Percentiles rank a stretch among this genome's conserved stretches.
phyloP scores from a whole-genome alignment of 495 filamentous ascomycete genomes.

The Amphirosellinia nigrospora region DNA sequence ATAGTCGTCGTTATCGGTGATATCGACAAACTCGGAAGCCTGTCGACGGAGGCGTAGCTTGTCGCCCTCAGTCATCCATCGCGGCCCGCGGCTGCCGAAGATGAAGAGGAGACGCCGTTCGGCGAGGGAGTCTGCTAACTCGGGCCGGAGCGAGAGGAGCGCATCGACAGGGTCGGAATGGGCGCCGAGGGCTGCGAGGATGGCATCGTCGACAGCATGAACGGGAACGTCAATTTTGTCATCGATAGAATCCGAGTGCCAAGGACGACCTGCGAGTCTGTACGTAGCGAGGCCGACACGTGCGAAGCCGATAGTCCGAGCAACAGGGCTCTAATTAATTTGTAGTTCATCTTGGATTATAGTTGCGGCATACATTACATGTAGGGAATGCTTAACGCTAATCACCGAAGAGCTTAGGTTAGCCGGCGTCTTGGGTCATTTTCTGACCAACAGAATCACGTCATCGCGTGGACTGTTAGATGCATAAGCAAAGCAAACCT shows the following conservation, averaged over 20 bases:
- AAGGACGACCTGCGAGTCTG: conserved; percentile 19
- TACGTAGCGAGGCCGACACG: conserved; percentile 16
- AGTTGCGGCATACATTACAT: background rate
- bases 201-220: conserved; percentile 24
- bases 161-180: conserved; percentile 34
- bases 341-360: conserved; percentile 2
- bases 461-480: background rate
- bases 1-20: conserved; percentile 45
- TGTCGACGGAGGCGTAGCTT: conserved; percentile 46
- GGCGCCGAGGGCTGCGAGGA: conserved; percentile 28
- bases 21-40: conserved; percentile 46
- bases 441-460: too few relatives aligned
- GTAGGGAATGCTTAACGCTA: background rate
- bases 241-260: background rate
- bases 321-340: background rate
- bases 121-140: conserved; percentile 28
- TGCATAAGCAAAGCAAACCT: background rate
- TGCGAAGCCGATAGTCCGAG: conserved; percentile 11
- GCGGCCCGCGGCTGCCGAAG: conserved; percentile 20
- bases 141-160: conserved; percentile 30
- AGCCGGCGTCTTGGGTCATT: background rate
- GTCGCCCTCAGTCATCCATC: conserved; percentile 52
- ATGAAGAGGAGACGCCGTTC: conserved; percentile 30
- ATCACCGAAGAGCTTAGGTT: too few relatives aligned
- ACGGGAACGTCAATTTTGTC: background rate